phyloP scores from a whole-genome alignment of 2,329 filamentous ascomycete species.

The Pseudofabraea citricarpa region DNA sequence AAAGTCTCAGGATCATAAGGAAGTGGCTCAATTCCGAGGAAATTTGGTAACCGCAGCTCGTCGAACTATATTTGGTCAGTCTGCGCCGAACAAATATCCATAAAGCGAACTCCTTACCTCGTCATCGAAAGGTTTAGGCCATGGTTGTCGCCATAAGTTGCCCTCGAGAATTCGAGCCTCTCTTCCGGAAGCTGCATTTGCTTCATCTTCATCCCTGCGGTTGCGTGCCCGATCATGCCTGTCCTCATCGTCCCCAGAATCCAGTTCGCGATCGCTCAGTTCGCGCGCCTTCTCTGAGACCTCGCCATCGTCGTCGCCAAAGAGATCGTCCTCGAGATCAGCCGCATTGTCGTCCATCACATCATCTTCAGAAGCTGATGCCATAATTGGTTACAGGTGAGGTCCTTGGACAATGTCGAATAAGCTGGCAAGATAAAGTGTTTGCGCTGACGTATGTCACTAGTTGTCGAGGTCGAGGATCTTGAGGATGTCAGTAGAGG shows the following conservation, averaged over 20 bases:
- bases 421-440: too few relatives aligned
- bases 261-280: slow-evolving; percentile 56
- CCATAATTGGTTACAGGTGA: too few relatives aligned
- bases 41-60: slow-evolving; percentile 66
- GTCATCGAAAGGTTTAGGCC: slow-evolving; percentile 67
- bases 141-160: slow-evolving; percentile 62
- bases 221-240: slow-evolving; percentile 54
- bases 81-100: neutral
- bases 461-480: too few relatives aligned
- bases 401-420: too few relatives aligned
- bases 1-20: slow-evolving; percentile 64
- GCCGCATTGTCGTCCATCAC: slow-evolving; percentile 31
- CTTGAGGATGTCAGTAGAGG: too few relatives aligned
- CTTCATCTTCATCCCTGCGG: slow-evolving; percentile 29
- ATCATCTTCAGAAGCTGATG: slow-evolving; percentile 24
- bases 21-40: slow-evolving; percentile 64
- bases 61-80: slow-evolving; percentile 48
- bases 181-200: slow-evolving; percentile 32
- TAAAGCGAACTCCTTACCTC: slow-evolving; percentile 42
- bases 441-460: too few relatives aligned
- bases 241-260: slow-evolving; percentile 57
- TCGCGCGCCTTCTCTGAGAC: slow-evolving; percentile 29
- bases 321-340: slow-evolving; percentile 56
- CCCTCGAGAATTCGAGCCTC: slow-evolving; percentile 57
- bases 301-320: slow-evolving; percentile 49